A percentile compares a stretch with the other conserved stretches of the same genome.
These are phyloP conservation scores for Populus ilicifolia DNA, from an alignment of 345 rosid species.

Conservation along the genomic window DNA sequence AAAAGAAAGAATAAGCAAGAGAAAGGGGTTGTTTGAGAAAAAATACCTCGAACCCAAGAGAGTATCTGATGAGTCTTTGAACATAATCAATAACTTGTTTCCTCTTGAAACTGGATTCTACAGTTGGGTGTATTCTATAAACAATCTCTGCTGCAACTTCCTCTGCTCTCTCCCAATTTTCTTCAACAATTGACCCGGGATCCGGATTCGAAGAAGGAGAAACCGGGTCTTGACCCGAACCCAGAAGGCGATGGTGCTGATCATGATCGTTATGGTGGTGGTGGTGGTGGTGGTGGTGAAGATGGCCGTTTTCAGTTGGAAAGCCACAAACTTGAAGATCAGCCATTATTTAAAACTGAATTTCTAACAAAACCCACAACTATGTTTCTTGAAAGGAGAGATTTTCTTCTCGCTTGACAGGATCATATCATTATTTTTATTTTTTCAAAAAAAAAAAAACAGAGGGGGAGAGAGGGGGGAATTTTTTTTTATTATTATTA, in stretches of 20 bases:
- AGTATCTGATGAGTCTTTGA: constrained; percentile 19
- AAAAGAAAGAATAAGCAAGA: background rate
- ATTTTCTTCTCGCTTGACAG: background rate
- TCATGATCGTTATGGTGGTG: background rate
- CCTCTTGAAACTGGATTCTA: constrained; percentile 14
- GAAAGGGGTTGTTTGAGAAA: background rate
- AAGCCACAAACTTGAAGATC: constrained; percentile 10
- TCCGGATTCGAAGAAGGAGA: constrained; percentile 4
- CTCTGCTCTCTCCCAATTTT: constrained; percentile 26
- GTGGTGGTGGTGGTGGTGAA: background rate
- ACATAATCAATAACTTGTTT: constrained; percentile 23
- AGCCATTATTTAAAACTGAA: background rate
- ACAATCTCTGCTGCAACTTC: constrained; percentile 15
- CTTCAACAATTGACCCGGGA: constrained; percentile 10
- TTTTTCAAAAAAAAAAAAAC: too few relatives aligned
- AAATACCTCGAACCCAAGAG: constrained; percentile 26
- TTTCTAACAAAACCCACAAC: background rate
- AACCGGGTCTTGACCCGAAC: background rate
- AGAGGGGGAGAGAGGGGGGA: background rate
- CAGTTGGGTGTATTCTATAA: constrained; percentile 27
- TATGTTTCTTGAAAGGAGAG: background rate
- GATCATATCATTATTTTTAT: background rate
- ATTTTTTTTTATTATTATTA: too few relatives aligned
- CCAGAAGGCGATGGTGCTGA: background rate
- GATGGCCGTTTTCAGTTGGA: background rate